Conservation (phyloP, 495 filamentous ascomycete species). For the Daldinia concentrica region DNA sequence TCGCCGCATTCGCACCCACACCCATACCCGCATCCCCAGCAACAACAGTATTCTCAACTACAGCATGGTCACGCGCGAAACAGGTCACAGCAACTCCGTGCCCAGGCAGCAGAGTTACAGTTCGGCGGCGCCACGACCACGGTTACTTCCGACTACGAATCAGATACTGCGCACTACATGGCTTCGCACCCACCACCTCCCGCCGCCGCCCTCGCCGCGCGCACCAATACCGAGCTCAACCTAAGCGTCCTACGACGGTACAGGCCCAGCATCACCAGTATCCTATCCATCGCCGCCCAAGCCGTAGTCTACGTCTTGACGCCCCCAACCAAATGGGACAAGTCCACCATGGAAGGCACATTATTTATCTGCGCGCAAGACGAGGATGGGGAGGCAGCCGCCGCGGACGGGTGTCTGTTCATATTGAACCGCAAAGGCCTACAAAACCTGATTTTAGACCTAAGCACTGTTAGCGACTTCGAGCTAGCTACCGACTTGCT, state of each 20-base stretch:
- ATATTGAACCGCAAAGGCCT: conserved; percentile 58
- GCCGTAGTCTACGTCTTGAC: conserved; percentile 81
- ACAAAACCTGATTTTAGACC: conserved; percentile 55
- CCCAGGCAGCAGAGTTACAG: conserved; percentile 25
- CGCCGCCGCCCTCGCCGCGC: conserved; percentile 56
- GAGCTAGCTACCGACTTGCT: conserved; percentile 55
- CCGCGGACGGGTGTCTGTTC: conserved; percentile 52
- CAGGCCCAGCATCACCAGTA: conserved; percentile 69
- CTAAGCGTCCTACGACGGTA: conserved; percentile 80
- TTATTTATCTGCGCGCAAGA: conserved; percentile 78
- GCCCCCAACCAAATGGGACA: conserved; percentile 75
- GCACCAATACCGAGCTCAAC: conserved; percentile 83
- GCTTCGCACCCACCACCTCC: conserved; percentile 33
- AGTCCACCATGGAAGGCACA: conserved; percentile 77
- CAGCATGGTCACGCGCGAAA: conserved; percentile 31
- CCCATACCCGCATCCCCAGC: conserved; percentile 49
- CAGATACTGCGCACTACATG: conserved; percentile 50
- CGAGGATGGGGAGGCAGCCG: conserved; percentile 8
- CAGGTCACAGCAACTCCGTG: conserved; percentile 40
- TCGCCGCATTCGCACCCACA: conserved; percentile 37
- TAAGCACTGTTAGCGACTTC: conserved; percentile 50
- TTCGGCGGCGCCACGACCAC: conserved; percentile 12
- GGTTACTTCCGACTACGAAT: conserved; percentile 73
- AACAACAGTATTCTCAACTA: conserved; percentile 36
- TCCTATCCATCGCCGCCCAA: conserved; percentile 80